Conservation (phyloP, 805 yeast genomes). For the Pichia deserticola region DNA sequence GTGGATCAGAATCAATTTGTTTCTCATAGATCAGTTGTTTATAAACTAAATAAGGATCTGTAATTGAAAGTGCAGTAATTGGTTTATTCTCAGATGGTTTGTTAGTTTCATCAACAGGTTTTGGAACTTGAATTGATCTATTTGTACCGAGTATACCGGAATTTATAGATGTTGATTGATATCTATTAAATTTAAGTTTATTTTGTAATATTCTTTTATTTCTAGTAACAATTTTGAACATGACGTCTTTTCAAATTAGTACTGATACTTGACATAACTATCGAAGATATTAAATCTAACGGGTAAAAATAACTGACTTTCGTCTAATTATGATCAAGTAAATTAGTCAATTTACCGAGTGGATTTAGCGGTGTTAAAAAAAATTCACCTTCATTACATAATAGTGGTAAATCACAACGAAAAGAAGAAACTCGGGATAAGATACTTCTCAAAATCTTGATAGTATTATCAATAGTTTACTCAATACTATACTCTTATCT, state of each 20-base stretch:
- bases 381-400: too few species aligned
- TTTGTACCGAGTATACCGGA: conserved; percentile 7
- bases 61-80: conserved; percentile 17
- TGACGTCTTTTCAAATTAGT: background rate
- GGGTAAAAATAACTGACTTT: too few species aligned
- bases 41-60: conserved; percentile 59
- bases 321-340: too few species aligned
- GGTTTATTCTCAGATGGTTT: background rate
- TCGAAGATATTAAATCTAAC: too few species aligned
- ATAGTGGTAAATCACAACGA: too few species aligned
- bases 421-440: too few species aligned
- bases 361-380: too few species aligned
- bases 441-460: too few species aligned
- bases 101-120: background rate
- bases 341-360: too few species aligned
- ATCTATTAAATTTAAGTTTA: background rate
- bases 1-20: conserved; percentile 43
- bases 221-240: background rate
- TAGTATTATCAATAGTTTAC: too few species aligned
- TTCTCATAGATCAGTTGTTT: conserved; percentile 47
- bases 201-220: background rate
- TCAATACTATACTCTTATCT: too few species aligned
- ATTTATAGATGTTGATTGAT: background rate
- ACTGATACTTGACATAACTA: too few species aligned
- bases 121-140: background rate